Evolutionary conservation across 2,329 filamentous ascomycete genomes (phyloP).

Genomic region (Cercospora canescens): DNA sequence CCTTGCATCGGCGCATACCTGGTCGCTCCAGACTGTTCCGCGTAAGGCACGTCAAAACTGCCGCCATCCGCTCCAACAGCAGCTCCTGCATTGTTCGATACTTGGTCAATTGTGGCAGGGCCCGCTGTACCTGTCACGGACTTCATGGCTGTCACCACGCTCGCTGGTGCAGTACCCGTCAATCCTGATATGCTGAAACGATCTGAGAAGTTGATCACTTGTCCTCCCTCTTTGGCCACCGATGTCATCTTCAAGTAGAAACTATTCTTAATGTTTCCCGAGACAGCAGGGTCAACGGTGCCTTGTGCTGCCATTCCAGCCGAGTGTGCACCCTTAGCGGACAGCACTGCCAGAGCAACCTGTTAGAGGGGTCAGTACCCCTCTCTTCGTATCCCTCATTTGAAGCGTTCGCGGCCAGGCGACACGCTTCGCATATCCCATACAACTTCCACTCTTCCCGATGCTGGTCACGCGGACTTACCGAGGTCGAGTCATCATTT

Average conservation of each 20-base stretch:
- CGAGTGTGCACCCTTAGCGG: conserved; percentile 9
- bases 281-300: conserved; percentile 24
- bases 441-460: background rate
- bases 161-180: conserved; percentile 58
- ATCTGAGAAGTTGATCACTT: conserved; percentile 59
- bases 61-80: conserved; percentile 22
- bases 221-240: conserved; percentile 54
- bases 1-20: conserved; percentile 64
- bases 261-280: conserved; percentile 43
- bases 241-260: conserved; percentile 63
- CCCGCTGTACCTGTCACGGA: conserved; percentile 41
- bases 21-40: conserved; percentile 57
- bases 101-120: conserved; percentile 38
- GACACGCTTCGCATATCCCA: background rate
- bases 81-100: conserved; percentile 28
- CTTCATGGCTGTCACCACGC: conserved; percentile 39
- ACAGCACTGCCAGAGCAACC: conserved; percentile 1
- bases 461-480: conserved; percentile 33
- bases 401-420: background rate
- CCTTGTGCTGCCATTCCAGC: conserved; percentile 14
- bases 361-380: background rate
- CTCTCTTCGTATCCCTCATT: background rate
- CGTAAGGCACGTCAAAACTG: conserved; percentile 50
- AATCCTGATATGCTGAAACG: conserved; percentile 67
- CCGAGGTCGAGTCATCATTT: conserved; percentile 51